Percentiles rank a stretch among this genome's conserved stretches.
Evolutionary conservation across 2,329 filamentous ascomycete species (phyloP).

Genomic region (Aschersonia sp.): DNA sequence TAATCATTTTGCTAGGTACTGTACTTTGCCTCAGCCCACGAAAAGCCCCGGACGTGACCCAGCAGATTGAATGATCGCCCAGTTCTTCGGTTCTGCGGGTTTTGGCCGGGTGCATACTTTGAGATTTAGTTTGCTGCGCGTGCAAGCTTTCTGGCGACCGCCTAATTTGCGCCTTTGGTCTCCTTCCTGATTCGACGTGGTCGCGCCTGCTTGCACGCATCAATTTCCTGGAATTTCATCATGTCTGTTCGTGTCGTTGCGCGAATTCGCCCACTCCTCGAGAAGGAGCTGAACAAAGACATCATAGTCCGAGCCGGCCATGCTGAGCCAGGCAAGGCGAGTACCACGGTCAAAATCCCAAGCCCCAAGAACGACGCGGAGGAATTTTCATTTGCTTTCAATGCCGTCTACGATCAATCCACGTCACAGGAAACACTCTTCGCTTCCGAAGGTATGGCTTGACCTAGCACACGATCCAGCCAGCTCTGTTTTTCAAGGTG

Average conservation of each 20-base stretch:
- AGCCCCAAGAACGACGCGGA: conserved; percentile 87
- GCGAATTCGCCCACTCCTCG: conserved; percentile 75
- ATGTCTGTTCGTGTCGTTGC: conserved; percentile 77
- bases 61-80: too few species aligned
- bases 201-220: conserved; percentile 2
- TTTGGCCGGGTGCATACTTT: background rate
- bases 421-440: conserved; percentile 80
- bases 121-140: background rate
- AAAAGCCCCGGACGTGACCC: background rate
- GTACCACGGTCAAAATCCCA: conserved; percentile 69
- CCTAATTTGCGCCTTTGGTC: background rate
- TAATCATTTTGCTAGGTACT: background rate
- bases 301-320: conserved; percentile 62
- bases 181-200: conserved; percentile 2
- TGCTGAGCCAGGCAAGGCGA: conserved; percentile 43
- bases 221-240: conserved; percentile 6
- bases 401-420: conserved; percentile 71
- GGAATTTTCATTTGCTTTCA: conserved; percentile 89
- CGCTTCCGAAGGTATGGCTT: conserved; percentile 61
- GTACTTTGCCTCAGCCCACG: conserved; percentile 1
- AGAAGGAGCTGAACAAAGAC: conserved; percentile 75
- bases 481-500: too few species aligned
- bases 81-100: too few species aligned
- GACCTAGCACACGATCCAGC: background rate
- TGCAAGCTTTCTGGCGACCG: background rate